Base-by-base conservation (phyloP, 192 early-diverging fungal species). In the Glomus cerebriforme region DNA sequence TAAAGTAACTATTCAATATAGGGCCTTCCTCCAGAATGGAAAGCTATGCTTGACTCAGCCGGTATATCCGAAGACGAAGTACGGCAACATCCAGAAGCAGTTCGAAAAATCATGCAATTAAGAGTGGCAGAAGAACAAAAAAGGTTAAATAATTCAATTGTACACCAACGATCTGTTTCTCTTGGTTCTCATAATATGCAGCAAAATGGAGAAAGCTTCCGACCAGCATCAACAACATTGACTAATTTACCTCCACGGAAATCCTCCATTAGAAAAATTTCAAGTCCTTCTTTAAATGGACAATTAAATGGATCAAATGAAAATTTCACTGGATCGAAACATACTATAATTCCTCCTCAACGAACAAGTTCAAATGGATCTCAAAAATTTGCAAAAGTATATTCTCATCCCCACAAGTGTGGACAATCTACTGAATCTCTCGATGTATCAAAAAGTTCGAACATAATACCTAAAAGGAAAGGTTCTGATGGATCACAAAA, bases 11-110 rank as follows among this genome's bases (percentile, higher is more conserved):
- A 17, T 47, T 29, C 26, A 19, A 66, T 29, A 58, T 86, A 85
- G 83, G 88, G 87, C 2, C 39, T 90, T 43, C 88, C 88, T 26
- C 71, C 71, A 19, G 84, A 87, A 49, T 88, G 87, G 88, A 84
- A 81, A 59, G 77, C 79, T 6, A 80, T 85, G 12, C 69, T 87
- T 13, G 73, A 86, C 26, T 78, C 79, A 7, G 84, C 84, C 7
- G 84, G 87, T 8, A 83, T 89, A 35, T 81, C 76, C 34, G 85
- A 89, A 65, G 83, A 89, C 59, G 83, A 83, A 1, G 78, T 88
- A 13, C 82, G 82, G 22, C 70, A 81, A 24, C 83, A 87, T 45
- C 87, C 87, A 19, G 80, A 85, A 63, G 83, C 87, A 37, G 81
- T 88, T 0, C 73, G 79, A 59, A 83, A 84, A 59, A 69, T 88